Percentiles rank a stretch among this genome's conserved stretches.
Conservation (phyloP, 305 asterid species). For the Solanum hybrid region DNA sequence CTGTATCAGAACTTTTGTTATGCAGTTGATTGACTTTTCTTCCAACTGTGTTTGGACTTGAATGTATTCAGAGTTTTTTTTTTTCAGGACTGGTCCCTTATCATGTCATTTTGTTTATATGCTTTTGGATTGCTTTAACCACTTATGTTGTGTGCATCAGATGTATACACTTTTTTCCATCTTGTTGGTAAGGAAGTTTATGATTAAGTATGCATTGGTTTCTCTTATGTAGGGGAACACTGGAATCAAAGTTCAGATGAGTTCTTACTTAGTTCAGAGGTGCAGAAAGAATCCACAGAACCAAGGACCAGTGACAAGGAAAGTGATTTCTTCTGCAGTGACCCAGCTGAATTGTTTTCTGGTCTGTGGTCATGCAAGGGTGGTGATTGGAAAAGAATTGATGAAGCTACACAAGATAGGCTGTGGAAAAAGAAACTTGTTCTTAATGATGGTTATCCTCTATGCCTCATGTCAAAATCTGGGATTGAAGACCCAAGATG, state of each 20-base stretch:
- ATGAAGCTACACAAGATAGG: constrained; percentile 67
- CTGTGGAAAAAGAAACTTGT: constrained; percentile 68
- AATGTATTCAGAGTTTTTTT: not conserved
- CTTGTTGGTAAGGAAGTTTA: constrained; percentile 11
- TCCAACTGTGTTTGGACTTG: not conserved
- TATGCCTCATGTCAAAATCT: constrained; percentile 85
- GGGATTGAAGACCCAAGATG: constrained; percentile 86
- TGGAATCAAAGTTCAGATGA: constrained; percentile 26
- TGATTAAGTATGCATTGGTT: constrained; percentile 33
- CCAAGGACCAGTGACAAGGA: constrained; percentile 48
- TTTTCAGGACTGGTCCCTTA: not conserved
- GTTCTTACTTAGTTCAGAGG: constrained; percentile 25
- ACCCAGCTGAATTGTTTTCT: constrained; percentile 45
- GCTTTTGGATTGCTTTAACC: not conserved
- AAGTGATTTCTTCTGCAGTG: constrained; percentile 26
- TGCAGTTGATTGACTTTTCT: not conserved
- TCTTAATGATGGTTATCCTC: constrained; percentile 82
- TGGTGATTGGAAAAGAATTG: constrained; percentile 93
- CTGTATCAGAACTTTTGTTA: not conserved
- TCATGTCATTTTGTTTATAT: not conserved
- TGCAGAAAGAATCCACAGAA: constrained; percentile 34
- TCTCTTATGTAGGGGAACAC: constrained; percentile 31
- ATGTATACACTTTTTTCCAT: not conserved
- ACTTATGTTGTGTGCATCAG: not conserved
- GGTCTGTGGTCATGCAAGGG: constrained; percentile 90